phyloP scores from a whole-genome alignment of 345 rosid genomes.

The Raphanus sativus region DNA sequence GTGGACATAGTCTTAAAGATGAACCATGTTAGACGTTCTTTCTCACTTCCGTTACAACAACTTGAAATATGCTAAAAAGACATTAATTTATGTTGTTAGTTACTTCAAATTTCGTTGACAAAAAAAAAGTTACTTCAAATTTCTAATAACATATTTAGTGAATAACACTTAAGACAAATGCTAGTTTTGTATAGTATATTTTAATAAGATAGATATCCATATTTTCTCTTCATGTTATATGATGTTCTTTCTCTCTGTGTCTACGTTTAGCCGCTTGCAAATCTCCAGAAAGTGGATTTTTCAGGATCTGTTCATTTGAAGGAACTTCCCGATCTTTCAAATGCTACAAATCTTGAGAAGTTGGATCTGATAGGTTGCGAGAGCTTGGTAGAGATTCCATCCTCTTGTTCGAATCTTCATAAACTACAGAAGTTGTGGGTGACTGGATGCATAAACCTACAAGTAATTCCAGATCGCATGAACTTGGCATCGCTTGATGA shows the following conservation, averaged over 20 bases:
- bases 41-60: too few relatives aligned
- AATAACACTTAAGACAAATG: too few relatives aligned
- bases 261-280: background rate
- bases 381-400: background rate
- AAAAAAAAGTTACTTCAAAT: too few relatives aligned
- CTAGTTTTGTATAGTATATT: too few relatives aligned
- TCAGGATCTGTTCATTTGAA: background rate
- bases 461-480: conserved; percentile 7
- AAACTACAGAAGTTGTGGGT: background rate
- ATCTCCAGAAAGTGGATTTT: background rate
- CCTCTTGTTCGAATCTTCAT: conserved; percentile 5
- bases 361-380: background rate
- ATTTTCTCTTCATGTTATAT: too few relatives aligned
- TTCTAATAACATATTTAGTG: too few relatives aligned
- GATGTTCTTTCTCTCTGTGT: background rate
- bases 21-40: too few relatives aligned
- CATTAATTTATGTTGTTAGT: too few relatives aligned
- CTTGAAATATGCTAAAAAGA: too few relatives aligned
- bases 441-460: conserved; percentile 3
- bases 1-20: too few relatives aligned
- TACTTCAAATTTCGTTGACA: too few relatives aligned
- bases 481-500: background rate
- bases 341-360: background rate
- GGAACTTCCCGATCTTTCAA: background rate
- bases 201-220: too few relatives aligned